phyloP scores from a whole-genome alignment of 495 filamentous ascomycete genomes.

The Cetradonia linearis region DNA sequence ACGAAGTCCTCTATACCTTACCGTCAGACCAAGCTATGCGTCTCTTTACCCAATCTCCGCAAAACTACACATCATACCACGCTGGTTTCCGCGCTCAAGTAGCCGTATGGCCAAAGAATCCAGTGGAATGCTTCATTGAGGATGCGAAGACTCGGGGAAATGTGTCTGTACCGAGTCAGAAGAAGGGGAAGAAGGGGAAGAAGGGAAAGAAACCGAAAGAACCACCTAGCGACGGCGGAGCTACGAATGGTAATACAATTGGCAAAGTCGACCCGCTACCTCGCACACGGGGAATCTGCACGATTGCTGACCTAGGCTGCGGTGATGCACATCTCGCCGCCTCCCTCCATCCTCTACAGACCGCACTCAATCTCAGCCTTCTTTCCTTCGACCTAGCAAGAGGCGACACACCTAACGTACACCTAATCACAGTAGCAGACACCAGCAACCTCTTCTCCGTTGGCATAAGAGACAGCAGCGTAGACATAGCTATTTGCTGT shows the following conservation, averaged over 20 bases:
- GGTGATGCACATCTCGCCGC: slow-evolving; percentile 64
- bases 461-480: slow-evolving; percentile 49
- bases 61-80: slow-evolving; percentile 91
- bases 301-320: slow-evolving; percentile 80
- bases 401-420: slow-evolving; percentile 34
- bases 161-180: slow-evolving; percentile 21
- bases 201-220: slow-evolving; percentile 27
- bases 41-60: slow-evolving; percentile 70
- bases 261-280: slow-evolving; percentile 33
- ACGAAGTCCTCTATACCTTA: slow-evolving; percentile 89
- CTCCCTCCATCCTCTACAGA: slow-evolving; percentile 43
- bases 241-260: slow-evolving; percentile 30
- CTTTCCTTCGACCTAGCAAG: slow-evolving; percentile 58
- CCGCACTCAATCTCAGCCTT: slow-evolving; percentile 55
- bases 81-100: slow-evolving; percentile 91
- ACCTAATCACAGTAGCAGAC: slow-evolving; percentile 76
- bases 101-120: slow-evolving; percentile 90
- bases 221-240: slow-evolving; percentile 11
- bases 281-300: slow-evolving; percentile 50
- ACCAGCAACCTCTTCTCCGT: slow-evolving; percentile 61
- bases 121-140: slow-evolving; percentile 70
- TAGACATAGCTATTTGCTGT: slow-evolving; percentile 87
- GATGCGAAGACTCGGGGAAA: slow-evolving; percentile 51
- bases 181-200: slow-evolving; percentile 23
- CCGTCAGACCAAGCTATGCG: slow-evolving; percentile 67